Evolutionary conservation across 805 yeast genomes (phyloP), one percentile per base, ranked within the genome.

Genomic region (Pichia cabralensis): DNA sequence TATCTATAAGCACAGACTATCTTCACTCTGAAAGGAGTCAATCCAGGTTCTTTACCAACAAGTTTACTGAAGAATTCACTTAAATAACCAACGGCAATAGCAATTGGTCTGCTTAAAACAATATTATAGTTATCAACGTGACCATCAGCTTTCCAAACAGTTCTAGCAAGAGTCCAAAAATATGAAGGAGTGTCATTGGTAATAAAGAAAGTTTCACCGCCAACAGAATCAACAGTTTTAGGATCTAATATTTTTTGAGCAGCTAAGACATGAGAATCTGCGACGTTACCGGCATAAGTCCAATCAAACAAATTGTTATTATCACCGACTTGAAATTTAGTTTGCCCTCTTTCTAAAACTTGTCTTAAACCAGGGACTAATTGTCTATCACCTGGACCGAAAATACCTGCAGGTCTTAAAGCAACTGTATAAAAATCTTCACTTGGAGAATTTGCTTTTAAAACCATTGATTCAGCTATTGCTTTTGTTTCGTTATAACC

Each of bases 361-460:
- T 69, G 69, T 52, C 95, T 74, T 39, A 92, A 65, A 3, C 94
- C 95, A 10, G 98, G 98, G 30, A 92, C 92, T 50, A 92, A 63
- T 56, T 92, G 99, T 41, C 98, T 74, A 56, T 92, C 98, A 28
- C 98, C 97, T 6, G 97, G 98, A 5, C 98, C 99, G 62, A 92
- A 92, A 31, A 92, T 86, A 26, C 98, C 99, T 1, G 98, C 96
- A 1, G 98, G 98, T 43, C 99, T 73, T 31, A 92, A 60, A 2
- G 96, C 92, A 24, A 83, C 80, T 0, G 98, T 92, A 31, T 69
- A 61, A 44, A 88, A 71, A 2, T 64, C 65, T 11, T 65, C 62
- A 1, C 61, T 55, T n/a, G 61, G 60, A 31, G 71, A 70, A 55
- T 85, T 82, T 13, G 94, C 82, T 15, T 70, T 61, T 50, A 88